Evolutionary conservation across 345 rosid species (phyloP).

Genomic region (Carallia pectinifolia): DNA sequence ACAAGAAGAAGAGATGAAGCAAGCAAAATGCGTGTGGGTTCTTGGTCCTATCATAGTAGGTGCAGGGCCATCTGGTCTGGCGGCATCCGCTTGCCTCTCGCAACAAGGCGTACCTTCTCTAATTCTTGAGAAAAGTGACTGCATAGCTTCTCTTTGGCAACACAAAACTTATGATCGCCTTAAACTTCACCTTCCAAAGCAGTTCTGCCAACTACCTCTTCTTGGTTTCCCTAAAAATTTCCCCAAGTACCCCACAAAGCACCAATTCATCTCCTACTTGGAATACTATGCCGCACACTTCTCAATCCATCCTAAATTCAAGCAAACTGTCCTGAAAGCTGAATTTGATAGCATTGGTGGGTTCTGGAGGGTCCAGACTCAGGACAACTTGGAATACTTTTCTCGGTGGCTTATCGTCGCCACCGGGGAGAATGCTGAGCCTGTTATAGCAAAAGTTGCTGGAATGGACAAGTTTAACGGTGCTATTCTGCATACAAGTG

Average conservation of each 20-base stretch:
- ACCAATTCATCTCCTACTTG: conserved; percentile 67
- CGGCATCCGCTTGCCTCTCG: conserved; percentile 70
- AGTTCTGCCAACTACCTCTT: conserved; percentile 78
- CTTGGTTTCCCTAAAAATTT: conserved; percentile 57
- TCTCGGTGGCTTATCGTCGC: conserved; percentile 69
- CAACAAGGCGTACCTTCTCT: conserved; percentile 60
- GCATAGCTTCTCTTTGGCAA: conserved; percentile 88
- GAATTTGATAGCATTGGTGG: conserved; percentile 49
- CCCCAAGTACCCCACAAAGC: conserved; percentile 76
- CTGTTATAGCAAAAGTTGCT: conserved; percentile 42
- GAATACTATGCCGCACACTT: conserved; percentile 68
- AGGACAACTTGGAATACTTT: conserved; percentile 39
- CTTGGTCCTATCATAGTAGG: conserved; percentile 74
- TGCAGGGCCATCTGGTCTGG: conserved; percentile 92
- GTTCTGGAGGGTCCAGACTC: conserved; percentile 65
- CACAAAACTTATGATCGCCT: conserved; percentile 76
- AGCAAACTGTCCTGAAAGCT: conserved; percentile 54
- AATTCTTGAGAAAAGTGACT: conserved; percentile 66
- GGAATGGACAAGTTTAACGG: conserved; percentile 52
- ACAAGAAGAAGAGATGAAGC: not conserved
- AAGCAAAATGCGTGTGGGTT: conserved; percentile 27
- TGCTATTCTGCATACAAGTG: conserved; percentile 51
- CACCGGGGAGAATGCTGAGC: conserved; percentile 75
- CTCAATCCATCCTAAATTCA: conserved; percentile 58
- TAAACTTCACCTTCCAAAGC: conserved; percentile 84